Evolutionary conservation across 108 stramenopile species (phyloP).

Genomic region (Nannochloropsis oceanica): DNA sequence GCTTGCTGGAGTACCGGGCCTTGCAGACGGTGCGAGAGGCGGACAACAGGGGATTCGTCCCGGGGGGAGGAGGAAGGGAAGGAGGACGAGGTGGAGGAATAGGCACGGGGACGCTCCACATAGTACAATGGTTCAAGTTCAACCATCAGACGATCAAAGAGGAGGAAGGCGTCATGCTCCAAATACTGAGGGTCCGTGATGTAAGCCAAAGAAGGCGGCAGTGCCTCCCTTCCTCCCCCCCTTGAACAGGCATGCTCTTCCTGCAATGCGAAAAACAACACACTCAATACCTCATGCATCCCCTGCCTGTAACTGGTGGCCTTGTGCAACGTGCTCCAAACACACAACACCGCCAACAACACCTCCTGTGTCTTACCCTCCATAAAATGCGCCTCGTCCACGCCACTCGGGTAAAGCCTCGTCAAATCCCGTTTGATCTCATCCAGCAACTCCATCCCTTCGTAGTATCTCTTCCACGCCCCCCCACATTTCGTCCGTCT

Average conservation of each 20-base stretch:
- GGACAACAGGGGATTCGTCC: not conserved
- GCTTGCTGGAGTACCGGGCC: not conserved
- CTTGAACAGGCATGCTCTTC: not conserved
- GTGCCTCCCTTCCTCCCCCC: not conserved
- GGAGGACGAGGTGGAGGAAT: not conserved
- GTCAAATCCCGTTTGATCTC: not conserved
- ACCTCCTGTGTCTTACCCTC: not conserved
- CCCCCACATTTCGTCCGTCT: no score
- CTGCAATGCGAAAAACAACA: not conserved
- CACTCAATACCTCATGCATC: not conserved
- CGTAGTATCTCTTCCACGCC: not conserved
- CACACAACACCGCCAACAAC: not conserved
- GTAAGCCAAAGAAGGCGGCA: not conserved
- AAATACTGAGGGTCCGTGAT: not conserved
- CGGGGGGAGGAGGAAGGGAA: not conserved
- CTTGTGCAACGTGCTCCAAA: not conserved
- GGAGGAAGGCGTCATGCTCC: not conserved
- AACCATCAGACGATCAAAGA: not conserved
- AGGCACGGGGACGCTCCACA: not conserved
- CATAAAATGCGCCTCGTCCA: not conserved
- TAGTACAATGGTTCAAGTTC: not conserved
- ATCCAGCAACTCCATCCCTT: not conserved
- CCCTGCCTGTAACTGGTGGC: not conserved
- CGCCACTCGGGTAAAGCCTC: not conserved
- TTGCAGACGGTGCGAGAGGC: not conserved